These are phyloP conservation scores for Lonicera japonica DNA, from an alignment of 129 eudicot species.

Conservation along the genomic window DNA sequence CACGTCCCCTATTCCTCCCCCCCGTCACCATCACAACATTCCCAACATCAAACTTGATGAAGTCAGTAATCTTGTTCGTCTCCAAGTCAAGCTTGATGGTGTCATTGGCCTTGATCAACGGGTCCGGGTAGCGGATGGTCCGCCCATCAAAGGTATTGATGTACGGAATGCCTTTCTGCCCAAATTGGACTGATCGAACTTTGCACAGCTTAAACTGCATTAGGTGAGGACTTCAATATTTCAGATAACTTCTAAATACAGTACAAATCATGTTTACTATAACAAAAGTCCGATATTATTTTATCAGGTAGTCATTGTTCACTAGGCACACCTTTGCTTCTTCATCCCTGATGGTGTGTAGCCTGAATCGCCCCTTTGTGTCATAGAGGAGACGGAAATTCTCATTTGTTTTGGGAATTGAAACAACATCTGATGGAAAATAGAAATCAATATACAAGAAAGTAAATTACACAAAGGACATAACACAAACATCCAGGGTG, in stretches of 20 bases:
- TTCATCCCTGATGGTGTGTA: constrained; percentile 40
- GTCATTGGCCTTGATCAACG: constrained; percentile 33
- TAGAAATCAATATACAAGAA: background rate
- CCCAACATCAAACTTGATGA: constrained; percentile 41
- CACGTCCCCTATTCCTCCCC: constrained; percentile 38
- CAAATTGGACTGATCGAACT: constrained; percentile 36
- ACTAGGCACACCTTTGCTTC: constrained; percentile 38
- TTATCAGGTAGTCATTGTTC: too few species aligned
- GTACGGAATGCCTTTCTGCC: constrained; percentile 40
- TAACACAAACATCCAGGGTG: too few species aligned
- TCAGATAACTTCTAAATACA: background rate
- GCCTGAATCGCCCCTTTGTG: constrained; percentile 41
- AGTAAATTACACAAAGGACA: too few species aligned
- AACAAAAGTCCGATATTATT: too few species aligned
- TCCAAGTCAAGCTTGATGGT: constrained; percentile 39
- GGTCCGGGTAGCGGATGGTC: constrained; percentile 38
- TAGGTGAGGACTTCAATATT: background rate
- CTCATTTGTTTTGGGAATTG: constrained; percentile 44
- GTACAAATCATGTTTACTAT: background rate
- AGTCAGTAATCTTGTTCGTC: constrained; percentile 30
- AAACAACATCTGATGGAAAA: constrained; percentile 25
- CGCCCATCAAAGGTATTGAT: constrained; percentile 38
- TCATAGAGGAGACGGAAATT: constrained; percentile 41
- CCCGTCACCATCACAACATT: constrained; percentile 43
- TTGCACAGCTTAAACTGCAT: constrained; percentile 41